These are phyloP conservation scores for Suillus lakei DNA, from an alignment of 768 basidiomycete species.

Conservation along the genomic window DNA sequence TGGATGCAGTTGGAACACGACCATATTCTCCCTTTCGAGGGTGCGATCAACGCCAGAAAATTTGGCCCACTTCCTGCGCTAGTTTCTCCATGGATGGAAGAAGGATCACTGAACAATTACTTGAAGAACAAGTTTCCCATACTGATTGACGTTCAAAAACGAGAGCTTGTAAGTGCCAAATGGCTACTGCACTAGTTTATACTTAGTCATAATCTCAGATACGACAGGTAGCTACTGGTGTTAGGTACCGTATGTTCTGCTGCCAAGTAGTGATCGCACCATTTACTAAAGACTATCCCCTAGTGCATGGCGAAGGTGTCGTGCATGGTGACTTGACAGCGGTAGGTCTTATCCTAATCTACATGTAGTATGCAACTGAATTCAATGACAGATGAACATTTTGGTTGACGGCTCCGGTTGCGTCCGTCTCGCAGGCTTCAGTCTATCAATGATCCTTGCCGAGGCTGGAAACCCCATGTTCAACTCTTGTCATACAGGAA, in stretches of 20 bases:
- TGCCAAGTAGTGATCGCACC: background rate
- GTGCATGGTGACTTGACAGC: conserved; percentile 53
- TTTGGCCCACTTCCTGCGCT: no score
- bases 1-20: no score
- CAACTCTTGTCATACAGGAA: conserved; percentile 10
- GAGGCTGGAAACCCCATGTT: conserved; percentile 36
- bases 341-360: conserved; percentile 25
- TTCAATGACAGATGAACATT: conserved; percentile 35
- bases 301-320: conserved; percentile 27
- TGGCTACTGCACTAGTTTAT: background rate
- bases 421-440: conserved; percentile 43
- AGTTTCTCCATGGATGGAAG: no score
- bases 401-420: conserved; percentile 37
- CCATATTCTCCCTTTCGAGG: no score
- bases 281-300: background rate
- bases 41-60: no score
- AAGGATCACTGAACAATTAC: no score
- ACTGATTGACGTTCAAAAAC: no score
- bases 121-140: no score
- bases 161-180: background rate
- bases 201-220: conserved; percentile 9
- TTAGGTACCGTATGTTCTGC: conserved; percentile 20
- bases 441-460: conserved; percentile 34
- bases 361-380: conserved; percentile 1
- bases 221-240: conserved; percentile 17